A percentile compares a stretch with the other conserved stretches of the same genome.
These are phyloP conservation scores for Trichothecium sympodiale DNA, from an alignment of 2,329 filamentous ascomycete genomes.

Conservation along the genomic window DNA sequence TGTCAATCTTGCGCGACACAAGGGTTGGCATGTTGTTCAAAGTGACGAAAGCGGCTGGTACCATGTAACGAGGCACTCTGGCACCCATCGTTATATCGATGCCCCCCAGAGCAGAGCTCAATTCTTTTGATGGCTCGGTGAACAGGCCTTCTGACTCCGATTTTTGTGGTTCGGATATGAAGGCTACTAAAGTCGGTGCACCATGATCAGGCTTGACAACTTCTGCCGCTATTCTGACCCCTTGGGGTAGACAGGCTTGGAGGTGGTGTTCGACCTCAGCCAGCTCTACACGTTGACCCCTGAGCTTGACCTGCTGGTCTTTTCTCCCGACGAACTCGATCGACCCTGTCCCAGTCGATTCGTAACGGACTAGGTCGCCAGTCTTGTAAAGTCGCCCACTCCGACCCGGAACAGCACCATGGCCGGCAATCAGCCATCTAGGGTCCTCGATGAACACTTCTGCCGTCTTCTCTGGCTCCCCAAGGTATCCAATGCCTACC, in stretches of 20 bases:
- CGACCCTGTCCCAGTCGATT: conserved; percentile 38
- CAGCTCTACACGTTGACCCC: conserved; percentile 54
- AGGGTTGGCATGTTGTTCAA: conserved; percentile 32
- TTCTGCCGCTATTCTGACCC: conserved; percentile 34
- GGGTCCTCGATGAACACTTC: conserved; percentile 47
- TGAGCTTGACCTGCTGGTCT: conserved; percentile 58
- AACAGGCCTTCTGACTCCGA: conserved; percentile 10
- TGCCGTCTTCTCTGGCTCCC: conserved; percentile 44
- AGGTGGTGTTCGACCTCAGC: conserved; percentile 41
- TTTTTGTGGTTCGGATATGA: conserved; percentile 22
- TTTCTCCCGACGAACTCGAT: conserved; percentile 51
- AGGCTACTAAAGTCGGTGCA: conserved; percentile 34
- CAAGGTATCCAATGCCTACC: conserved; percentile 52
- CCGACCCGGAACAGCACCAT: conserved; percentile 22
- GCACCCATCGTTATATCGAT: conserved; percentile 20
- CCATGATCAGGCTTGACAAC: conserved; percentile 33
- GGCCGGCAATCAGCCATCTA: conserved; percentile 34
- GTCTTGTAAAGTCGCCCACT: conserved; percentile 44
- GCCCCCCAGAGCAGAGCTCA: conserved; percentile 16
- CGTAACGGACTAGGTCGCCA: conserved; percentile 46
- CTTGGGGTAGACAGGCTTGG: conserved; percentile 28
- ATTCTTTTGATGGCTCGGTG: conserved; percentile 19
- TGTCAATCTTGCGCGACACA: conserved; percentile 37
- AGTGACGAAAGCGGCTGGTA: conserved; percentile 34
- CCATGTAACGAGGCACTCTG: conserved; percentile 33